These are phyloP conservation scores for Cytospora piceicola DNA, from an alignment of 2,329 filamentous ascomycete genomes.

Conservation along the genomic window DNA sequence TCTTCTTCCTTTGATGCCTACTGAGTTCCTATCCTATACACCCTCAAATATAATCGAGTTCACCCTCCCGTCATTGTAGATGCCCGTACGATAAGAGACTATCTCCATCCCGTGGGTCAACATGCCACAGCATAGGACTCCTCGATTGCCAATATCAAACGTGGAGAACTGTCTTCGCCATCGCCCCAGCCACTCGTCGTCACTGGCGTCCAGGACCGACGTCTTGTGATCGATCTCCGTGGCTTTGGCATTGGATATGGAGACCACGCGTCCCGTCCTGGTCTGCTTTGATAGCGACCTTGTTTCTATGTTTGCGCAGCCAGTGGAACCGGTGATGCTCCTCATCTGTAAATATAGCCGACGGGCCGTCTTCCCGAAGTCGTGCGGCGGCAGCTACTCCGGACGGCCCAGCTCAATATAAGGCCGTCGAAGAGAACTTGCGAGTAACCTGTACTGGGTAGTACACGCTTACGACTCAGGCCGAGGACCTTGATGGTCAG, in stretches of 20 bases:
- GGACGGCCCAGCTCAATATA: constrained; percentile 75
- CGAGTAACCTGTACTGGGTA: not conserved
- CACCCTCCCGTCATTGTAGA: constrained; percentile 59
- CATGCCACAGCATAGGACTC: constrained; percentile 83
- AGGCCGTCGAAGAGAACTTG: constrained; percentile 63
- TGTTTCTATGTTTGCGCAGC: constrained; percentile 67
- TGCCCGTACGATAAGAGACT: constrained; percentile 70
- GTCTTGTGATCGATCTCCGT: constrained; percentile 46
- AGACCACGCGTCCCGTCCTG: constrained; percentile 43
- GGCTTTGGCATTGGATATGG: constrained; percentile 1
- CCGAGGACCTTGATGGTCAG: not conserved
- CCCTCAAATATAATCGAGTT: constrained; percentile 71
- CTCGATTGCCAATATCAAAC: constrained; percentile 70
- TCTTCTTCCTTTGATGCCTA: constrained; percentile 76
- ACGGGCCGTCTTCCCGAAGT: constrained; percentile 72
- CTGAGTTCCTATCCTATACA: constrained; percentile 81
- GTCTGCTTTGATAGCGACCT: constrained; percentile 60
- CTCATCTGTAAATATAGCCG: constrained; percentile 80
- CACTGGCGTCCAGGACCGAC: constrained; percentile 69
- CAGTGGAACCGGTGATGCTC: constrained; percentile 82
- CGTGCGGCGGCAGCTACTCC: constrained; percentile 75
- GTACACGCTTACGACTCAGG: not conserved
- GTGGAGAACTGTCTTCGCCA: constrained; percentile 73
- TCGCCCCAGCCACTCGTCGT: constrained; percentile 66
- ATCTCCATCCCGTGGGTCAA: constrained; percentile 76